Evolutionary conservation across 805 yeast species (phyloP).

Genomic region (Brettanomyces custersianus): DNA sequence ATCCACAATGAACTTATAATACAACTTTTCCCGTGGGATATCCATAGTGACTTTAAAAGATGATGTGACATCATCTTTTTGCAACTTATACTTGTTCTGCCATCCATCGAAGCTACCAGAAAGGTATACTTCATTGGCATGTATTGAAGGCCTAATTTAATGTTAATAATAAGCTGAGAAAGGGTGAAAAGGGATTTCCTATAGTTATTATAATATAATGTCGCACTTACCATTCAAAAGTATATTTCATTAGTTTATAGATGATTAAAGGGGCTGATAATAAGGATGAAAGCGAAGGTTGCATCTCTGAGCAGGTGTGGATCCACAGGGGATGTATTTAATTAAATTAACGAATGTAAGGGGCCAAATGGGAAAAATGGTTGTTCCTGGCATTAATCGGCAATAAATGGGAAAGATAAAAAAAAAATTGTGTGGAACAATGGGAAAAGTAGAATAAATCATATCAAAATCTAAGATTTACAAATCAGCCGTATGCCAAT

Average conservation of each 20-base stretch:
- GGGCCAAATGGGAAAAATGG: too few species aligned
- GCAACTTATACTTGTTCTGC: constrained; percentile 15
- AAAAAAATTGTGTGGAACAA: too few species aligned
- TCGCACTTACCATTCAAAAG: constrained; percentile 19
- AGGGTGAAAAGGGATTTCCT: not conserved
- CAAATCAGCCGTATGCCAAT: too few species aligned
- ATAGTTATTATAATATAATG: not conserved
- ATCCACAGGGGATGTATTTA: too few species aligned
- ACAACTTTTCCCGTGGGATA: constrained; percentile 27
- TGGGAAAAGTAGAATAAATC: too few species aligned
- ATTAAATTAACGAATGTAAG: too few species aligned
- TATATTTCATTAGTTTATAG: constrained; percentile 5
- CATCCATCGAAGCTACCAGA: constrained; percentile 57
- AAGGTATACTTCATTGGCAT: constrained; percentile 36
- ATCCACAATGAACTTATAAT: constrained; percentile 53
- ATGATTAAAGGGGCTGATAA: too few species aligned
- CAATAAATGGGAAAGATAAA: too few species aligned
- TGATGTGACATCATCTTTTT: not conserved
- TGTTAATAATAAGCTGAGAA: not conserved
- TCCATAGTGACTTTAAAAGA: constrained; percentile 2
- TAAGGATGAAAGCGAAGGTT: too few species aligned
- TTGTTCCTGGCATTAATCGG: too few species aligned
- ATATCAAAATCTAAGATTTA: too few species aligned
- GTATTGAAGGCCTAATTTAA: not conserved
- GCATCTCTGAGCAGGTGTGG: too few species aligned